Evolutionary conservation across 768 basidiomycete species (phyloP).

Genomic region (Lactifluus subvellereus): DNA sequence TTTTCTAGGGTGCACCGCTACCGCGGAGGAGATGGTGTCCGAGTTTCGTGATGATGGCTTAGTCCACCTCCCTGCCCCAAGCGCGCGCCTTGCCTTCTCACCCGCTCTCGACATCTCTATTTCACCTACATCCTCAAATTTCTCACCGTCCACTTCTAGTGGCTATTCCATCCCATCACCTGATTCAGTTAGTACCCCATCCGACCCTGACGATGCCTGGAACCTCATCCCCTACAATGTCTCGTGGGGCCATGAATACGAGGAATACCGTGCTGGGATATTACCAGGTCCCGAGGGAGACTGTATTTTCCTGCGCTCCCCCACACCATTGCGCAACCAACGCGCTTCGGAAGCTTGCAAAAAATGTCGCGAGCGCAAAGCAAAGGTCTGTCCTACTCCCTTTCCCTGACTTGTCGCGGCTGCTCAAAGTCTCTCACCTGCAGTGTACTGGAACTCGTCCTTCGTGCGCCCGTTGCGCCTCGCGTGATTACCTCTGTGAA

Average conservation of each 20-base stretch:
- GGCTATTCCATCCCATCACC: conserved; percentile 20
- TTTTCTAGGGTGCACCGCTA: background rate
- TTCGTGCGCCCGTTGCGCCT: conserved; percentile 32
- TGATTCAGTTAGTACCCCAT: conserved; percentile 5
- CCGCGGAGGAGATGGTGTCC: conserved; percentile 8
- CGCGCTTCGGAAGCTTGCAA: conserved; percentile 36
- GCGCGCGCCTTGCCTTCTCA: conserved; percentile 12
- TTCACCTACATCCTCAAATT: conserved; percentile 21
- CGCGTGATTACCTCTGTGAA: conserved; percentile 33
- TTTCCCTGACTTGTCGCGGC: background rate
- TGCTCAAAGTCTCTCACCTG: background rate
- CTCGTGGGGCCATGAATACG: conserved; percentile 35
- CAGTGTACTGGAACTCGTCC: conserved; percentile 37
- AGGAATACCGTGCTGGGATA: conserved; percentile 31
- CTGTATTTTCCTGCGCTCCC: conserved; percentile 37
- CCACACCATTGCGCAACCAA: conserved; percentile 35
- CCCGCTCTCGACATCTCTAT: conserved; percentile 22
- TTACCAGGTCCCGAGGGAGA: conserved; percentile 36
- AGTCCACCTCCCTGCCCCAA: conserved; percentile 14
- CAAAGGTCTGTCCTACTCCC: conserved; percentile 31
- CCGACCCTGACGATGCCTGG: conserved; percentile 31
- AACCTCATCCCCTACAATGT: conserved; percentile 38
- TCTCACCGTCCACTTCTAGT: conserved; percentile 22
- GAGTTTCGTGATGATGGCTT: conserved; percentile 8
- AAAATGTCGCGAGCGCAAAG: conserved; percentile 37